Evolutionary conservation across 306 rosid species (phyloP).

Genomic region (Castanea crenata): DNA sequence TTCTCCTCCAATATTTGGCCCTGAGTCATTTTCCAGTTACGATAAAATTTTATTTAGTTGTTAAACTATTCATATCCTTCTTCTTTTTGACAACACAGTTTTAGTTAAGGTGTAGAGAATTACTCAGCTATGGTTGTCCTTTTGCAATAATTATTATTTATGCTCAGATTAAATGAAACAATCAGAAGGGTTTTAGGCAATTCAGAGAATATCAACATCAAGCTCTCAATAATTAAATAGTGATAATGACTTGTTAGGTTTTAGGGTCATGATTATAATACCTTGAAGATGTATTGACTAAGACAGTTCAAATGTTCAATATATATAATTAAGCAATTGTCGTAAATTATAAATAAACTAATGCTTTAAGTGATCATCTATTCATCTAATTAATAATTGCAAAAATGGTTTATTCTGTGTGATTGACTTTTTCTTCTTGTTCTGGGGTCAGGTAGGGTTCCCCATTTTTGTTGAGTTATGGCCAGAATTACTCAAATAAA

Average conservation of each 20-base stretch:
- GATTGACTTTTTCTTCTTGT: background rate
- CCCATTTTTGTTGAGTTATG: too few species aligned
- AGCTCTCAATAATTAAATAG: background rate
- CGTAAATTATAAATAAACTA: background rate
- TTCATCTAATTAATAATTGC: background rate
- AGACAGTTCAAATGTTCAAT: slow-evolving; percentile 22
- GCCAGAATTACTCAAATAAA: background rate
- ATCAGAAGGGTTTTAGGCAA: background rate
- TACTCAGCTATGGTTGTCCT: slow-evolving; percentile 16
- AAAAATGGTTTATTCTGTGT: background rate
- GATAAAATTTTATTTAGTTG: background rate
- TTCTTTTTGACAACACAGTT: background rate
- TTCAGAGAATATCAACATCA: slow-evolving; percentile 36
- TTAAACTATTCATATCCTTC: background rate
- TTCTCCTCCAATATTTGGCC: background rate
- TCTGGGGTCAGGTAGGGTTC: background rate
- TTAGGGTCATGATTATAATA: background rate
- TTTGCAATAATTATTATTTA: slow-evolving; percentile 12
- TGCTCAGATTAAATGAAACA: background rate
- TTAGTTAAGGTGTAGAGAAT: background rate
- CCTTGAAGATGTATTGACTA: slow-evolving; percentile 20
- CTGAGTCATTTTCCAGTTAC: background rate
- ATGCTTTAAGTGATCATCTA: background rate
- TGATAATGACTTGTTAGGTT: background rate
- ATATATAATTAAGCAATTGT: background rate